Evolutionary conservation across 176 grass and related monocot genomes (phyloP), one percentile per base, ranked within the genome.

Genomic region (Guadua angustifolia): DNA sequence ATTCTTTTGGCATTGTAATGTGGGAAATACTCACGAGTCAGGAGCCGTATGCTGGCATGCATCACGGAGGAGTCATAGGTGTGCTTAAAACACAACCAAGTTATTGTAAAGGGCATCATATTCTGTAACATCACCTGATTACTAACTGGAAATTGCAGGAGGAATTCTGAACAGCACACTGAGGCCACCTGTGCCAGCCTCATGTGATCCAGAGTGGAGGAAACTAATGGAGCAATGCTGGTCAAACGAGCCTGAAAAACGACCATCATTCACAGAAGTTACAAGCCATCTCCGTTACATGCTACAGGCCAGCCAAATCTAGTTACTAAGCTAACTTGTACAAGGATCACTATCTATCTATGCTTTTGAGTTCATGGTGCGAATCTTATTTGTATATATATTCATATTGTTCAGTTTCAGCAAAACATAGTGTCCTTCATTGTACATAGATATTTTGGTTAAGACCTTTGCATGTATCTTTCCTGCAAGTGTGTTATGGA

Each of bases 1-100:
- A 92, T 66, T 95, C 93, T 49, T 95, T 92, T 13, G 90, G 93
- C 44, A 88, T 92, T 64, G 91, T 95, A 15, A 83, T 95, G 90
- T 92, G 90, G 90, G 93, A 95, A 88, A 95, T 92, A 84, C 93
- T 92, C 57, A 95, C 88, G 0, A 82, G 93, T 43, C 66, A 88
- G 46, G 93, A 95, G 35, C 93, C 93, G 2, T 95, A 92, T 75
- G 12, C 56, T 92, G 94, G 88, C 61, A 86, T 88, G 82, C 83
- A 91, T 42, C 79, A 90, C 77, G 92, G 82, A 38, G 88, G 76
- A 62, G 74, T 91, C 15, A 88, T 94, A 91, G 88, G 92, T 94
- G 79, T 72, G 50, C 69, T 32, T 24, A 64, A 70, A 19, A 72
- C 77, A 78, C 58, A 57, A 52, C 43, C 12, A 84, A 74, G 19